phyloP scores from a whole-genome alignment of 2,329 filamentous ascomycete genomes.

The Pseudovirgaria hyperparasitica region DNA sequence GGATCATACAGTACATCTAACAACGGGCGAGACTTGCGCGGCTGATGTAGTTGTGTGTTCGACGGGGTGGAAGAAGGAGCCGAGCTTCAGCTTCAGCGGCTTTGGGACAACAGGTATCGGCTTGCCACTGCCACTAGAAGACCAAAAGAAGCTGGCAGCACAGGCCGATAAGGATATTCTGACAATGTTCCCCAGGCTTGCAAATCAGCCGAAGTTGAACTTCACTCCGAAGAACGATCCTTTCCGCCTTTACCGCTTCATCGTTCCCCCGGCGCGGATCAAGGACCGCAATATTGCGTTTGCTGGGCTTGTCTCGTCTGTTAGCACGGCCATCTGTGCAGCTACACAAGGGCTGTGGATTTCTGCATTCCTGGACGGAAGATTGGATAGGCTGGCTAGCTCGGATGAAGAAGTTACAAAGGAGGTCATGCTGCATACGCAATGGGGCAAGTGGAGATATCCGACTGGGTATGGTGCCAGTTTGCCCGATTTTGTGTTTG shows the following conservation, averaged over 20 bases:
- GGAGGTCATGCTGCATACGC: slow-evolving; percentile 45
- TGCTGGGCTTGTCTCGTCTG: slow-evolving; percentile 23
- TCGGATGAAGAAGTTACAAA: slow-evolving; percentile 8
- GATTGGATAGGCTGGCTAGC: slow-evolving; percentile 22
- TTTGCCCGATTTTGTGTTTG: slow-evolving; percentile 62
- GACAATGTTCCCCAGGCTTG: slow-evolving; percentile 39
- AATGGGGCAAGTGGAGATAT: slow-evolving; percentile 59
- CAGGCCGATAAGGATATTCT: slow-evolving; percentile 41
- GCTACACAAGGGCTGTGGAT: slow-evolving; percentile 35
- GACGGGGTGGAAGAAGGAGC: slow-evolving; percentile 44
- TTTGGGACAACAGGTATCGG: no score
- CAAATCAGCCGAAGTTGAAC: slow-evolving; percentile 31
- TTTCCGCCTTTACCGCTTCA: slow-evolving; percentile 30
- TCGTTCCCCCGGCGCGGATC: slow-evolving; percentile 22
- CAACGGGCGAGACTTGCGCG: slow-evolving; percentile 29
- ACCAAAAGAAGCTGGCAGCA: slow-evolving; percentile 6
- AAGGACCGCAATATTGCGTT: slow-evolving; percentile 23
- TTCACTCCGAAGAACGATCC: no score
- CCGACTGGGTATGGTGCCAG: slow-evolving; percentile 50
- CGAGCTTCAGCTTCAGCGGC: slow-evolving; percentile 35
- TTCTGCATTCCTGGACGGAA: slow-evolving; percentile 47
- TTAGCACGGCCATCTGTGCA: slow-evolving; percentile 25
- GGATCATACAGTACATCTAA: slow-evolving; percentile 33
- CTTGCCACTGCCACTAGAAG: slow-evolving; percentile 8
- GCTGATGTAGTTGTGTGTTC: slow-evolving; percentile 41